Base-by-base conservation (phyloP, 495 filamentous ascomycete genomes). In the Lepraria neglecta region DNA sequence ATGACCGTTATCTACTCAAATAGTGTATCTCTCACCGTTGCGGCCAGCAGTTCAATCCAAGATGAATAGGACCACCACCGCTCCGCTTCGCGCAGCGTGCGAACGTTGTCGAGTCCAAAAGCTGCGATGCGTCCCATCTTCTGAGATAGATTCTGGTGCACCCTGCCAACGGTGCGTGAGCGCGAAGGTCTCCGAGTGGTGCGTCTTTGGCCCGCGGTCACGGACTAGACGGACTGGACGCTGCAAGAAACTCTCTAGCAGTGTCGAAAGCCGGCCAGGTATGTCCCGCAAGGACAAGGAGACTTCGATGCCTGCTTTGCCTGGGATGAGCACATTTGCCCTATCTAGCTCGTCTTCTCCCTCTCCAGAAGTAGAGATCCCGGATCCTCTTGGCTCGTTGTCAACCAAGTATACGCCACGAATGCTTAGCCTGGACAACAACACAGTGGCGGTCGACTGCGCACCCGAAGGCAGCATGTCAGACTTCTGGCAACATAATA, bases 261-360 rank as follows among this genome's bases (percentile, higher is more conserved):
- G 11, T 45, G 43, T 17, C 17, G 43, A 45, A 45, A 45, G 43
- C 43, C 43, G 43, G 43, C 43, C 15, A 45, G 43, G 43, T 19
- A 45, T 45, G 43, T 45, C 43, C 17, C 17, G 3, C 43, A 45
- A 45, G 43, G 43, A 45, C 43, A 45, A 45, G 43, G 43, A 45
- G 43, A 45, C 43, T 45, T 45, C 43, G 15, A 45, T n/a, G 42
- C 10, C 43, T 45, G 43, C 43, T 45, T n/a, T 45, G 43, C 43
- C 43, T 45, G 43, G 43, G 17, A 45, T 45, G 43, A 45, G 43
- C 43, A 45, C 43, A 19, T 45, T 45, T 45, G 43, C 43, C 21
- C 17, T 45, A 45, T 45, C 21, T 45, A 4, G 43, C 43, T 45
- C 43, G 17, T 19, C 43, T 45, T 19, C 43, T n/a, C 43, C 43